Percentiles rank a stretch among this genome's conserved stretches.
These are phyloP conservation scores for Globisporangium paddicum DNA, from an alignment of 352 stramenopile genomes.

Conservation along the genomic window DNA sequence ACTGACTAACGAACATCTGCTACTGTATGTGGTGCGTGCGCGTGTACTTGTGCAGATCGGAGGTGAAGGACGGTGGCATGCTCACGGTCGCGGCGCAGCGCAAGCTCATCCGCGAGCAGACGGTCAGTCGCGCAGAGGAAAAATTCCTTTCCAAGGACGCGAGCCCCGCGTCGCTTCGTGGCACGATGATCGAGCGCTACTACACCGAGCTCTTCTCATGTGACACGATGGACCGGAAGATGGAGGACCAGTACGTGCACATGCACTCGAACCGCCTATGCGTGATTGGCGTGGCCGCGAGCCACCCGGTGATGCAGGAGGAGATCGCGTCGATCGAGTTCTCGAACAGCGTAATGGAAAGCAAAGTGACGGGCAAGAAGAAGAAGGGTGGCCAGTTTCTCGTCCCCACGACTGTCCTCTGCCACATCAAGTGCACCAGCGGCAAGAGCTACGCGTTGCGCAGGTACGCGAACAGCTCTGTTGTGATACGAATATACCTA, in stretches of 20 bases:
- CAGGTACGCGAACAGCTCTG: conserved; percentile 17
- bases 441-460: conserved; percentile 56
- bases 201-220: conserved; percentile 84
- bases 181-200: conserved; percentile 86
- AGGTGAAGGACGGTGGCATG: conserved; percentile 49
- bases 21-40: not conserved
- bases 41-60: conserved; percentile 22
- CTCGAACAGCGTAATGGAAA: conserved; percentile 54
- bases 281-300: conserved; percentile 65
- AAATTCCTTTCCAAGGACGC: conserved; percentile 49
- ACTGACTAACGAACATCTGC: not conserved
- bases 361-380: conserved; percentile 81
- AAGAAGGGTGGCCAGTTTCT: conserved; percentile 82
- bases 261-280: conserved; percentile 89
- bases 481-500: not conserved
- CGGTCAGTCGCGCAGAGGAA: conserved; percentile 46
- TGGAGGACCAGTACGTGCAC: conserved; percentile 84
- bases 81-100: conserved; percentile 68
- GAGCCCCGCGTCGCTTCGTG: conserved; percentile 40
- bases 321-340: conserved; percentile 63
- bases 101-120: conserved; percentile 79
- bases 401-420: conserved; percentile 58
- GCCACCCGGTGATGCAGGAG: conserved; percentile 64
- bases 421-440: conserved; percentile 60
- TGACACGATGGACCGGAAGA: conserved; percentile 61